These are phyloP conservation scores for Aquilaria malaccensis DNA, from an alignment of 345 rosid genomes.

Conservation along the genomic window DNA sequence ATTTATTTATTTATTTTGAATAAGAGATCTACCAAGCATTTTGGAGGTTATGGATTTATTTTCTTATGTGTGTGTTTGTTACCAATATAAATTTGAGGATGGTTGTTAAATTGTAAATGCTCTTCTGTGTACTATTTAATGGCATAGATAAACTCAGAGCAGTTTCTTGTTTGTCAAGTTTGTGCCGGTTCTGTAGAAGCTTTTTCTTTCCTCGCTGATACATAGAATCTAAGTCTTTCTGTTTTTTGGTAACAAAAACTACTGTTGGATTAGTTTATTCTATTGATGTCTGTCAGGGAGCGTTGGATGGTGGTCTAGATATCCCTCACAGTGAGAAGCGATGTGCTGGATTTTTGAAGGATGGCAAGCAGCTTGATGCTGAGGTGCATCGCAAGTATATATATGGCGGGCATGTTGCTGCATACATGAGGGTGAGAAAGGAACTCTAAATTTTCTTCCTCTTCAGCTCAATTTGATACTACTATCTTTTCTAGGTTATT, in stretches of 20 bases:
- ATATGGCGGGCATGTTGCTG: conserved; percentile 68
- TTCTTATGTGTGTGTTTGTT: too few relatives aligned
- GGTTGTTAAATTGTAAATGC: too few relatives aligned
- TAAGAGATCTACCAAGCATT: not conserved
- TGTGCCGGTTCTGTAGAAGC: too few relatives aligned
- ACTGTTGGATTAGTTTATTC: not conserved
- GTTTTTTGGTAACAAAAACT: too few relatives aligned
- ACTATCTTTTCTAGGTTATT: not conserved
- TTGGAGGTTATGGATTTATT: too few relatives aligned
- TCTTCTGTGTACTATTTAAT: too few relatives aligned
- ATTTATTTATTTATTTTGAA: not conserved
- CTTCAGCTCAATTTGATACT: not conserved
- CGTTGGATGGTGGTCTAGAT: conserved; percentile 85
- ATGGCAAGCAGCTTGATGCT: conserved; percentile 65
- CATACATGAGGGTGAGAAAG: conserved; percentile 66
- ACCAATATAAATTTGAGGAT: too few relatives aligned
- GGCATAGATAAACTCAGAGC: too few relatives aligned
- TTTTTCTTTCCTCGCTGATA: not conserved
- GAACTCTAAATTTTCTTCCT: not conserved
- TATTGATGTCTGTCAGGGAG: conserved; percentile 42
- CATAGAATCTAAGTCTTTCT: too few relatives aligned
- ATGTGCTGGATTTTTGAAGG: conserved; percentile 77
- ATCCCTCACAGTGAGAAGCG: conserved; percentile 90
- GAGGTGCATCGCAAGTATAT: conserved; percentile 79
- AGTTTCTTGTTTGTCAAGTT: too few relatives aligned